These are phyloP conservation scores for Pterocarpus macrocarpus DNA, from an alignment of 306 rosid species.

Conservation along the genomic window DNA sequence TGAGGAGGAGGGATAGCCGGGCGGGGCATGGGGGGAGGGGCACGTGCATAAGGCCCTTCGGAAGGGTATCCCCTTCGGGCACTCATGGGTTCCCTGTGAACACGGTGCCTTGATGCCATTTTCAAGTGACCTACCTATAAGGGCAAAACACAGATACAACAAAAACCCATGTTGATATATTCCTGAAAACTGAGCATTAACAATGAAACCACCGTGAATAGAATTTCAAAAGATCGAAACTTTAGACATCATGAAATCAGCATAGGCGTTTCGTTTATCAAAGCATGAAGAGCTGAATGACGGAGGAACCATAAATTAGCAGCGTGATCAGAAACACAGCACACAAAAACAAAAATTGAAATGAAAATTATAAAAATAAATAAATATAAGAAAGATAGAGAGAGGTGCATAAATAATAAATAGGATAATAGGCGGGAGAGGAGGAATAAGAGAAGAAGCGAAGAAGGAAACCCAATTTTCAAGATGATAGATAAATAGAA, in stretches of 20 bases:
- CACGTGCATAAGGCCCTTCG: slow-evolving; percentile 70
- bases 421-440: not conserved
- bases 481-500: no score
- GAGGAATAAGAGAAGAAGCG: slow-evolving; percentile 13
- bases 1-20: slow-evolving; percentile 61
- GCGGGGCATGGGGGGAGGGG: slow-evolving; percentile 70
- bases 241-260: no score
- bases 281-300: not conserved
- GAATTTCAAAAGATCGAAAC: no score
- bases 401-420: not conserved
- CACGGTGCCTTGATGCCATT: slow-evolving; percentile 78
- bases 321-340: not conserved
- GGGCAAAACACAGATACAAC: not conserved
- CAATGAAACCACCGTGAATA: not conserved
- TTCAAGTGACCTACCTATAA: slow-evolving; percentile 53
- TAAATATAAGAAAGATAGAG: no score
- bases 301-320: not conserved
- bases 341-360: not conserved
- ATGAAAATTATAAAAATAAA: not conserved
- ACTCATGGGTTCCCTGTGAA: slow-evolving; percentile 69
- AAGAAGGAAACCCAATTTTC: not conserved
- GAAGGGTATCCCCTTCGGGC: slow-evolving; percentile 70
- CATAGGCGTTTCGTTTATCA: not conserved
- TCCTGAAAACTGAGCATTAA: slow-evolving; percentile 13
- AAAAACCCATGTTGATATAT: not conserved